Percentiles rank a stretch among this genome's conserved stretches.
These are phyloP conservation scores for Pseudogymnoascus sp. DNA, from an alignment of 2,329 filamentous ascomycete genomes.

Conservation along the genomic window DNA sequence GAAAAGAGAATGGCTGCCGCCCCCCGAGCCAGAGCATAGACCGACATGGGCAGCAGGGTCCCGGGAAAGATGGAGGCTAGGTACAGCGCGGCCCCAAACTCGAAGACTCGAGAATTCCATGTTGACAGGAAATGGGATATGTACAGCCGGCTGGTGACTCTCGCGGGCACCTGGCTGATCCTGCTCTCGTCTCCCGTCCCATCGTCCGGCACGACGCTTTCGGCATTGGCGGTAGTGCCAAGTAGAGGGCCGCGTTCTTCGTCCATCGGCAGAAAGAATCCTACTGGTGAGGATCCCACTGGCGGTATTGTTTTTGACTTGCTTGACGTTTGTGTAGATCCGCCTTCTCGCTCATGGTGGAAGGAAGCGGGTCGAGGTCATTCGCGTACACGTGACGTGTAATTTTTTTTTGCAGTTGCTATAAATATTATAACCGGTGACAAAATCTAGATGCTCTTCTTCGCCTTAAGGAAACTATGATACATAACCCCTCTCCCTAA, in stretches of 20 bases:
- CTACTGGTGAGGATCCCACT: not conserved
- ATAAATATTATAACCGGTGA: too few relatives aligned
- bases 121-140: slow-evolving; percentile 52
- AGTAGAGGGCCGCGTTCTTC: not conserved
- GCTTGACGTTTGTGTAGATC: not conserved
- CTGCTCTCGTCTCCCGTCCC: not conserved
- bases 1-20: slow-evolving; percentile 49
- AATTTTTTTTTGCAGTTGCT: too few relatives aligned
- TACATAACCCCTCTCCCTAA: too few relatives aligned
- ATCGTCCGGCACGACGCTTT: not conserved
- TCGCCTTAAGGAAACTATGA: too few relatives aligned
- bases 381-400: not conserved
- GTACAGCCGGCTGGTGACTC: slow-evolving; percentile 35
- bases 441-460: too few relatives aligned
- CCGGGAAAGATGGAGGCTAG: slow-evolving; percentile 45
- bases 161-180: not conserved
- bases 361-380: not conserved
- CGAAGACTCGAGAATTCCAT: slow-evolving; percentile 56
- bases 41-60: slow-evolving; percentile 56
- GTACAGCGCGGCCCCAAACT: slow-evolving; percentile 53
- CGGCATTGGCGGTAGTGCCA: not conserved
- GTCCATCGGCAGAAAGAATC: not conserved
- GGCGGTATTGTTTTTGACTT: not conserved
- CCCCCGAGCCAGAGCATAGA: slow-evolving; percentile 58
- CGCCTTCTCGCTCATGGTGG: not conserved